Evolutionary conservation across 202 grass and related monocot species (phyloP).

Genomic region (Setaria italica): DNA sequence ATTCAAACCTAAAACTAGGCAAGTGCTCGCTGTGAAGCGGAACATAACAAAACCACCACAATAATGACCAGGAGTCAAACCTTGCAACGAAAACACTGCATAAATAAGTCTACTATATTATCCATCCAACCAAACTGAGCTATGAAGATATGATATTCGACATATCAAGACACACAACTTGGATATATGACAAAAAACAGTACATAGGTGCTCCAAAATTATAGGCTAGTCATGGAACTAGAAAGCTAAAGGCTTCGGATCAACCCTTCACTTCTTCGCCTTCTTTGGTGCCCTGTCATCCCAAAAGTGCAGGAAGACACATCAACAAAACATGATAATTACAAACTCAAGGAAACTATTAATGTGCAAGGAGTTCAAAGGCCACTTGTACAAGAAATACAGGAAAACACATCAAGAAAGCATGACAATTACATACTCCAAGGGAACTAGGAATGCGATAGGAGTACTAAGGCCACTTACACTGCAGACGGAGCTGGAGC

Average conservation of each 20-base stretch:
- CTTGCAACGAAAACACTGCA: conserved; percentile 14
- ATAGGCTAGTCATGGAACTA: conserved; percentile 34
- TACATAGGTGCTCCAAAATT: conserved; percentile 57
- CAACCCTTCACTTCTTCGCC: conserved; percentile 52
- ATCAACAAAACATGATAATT: neutral
- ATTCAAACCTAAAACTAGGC: too few species aligned
- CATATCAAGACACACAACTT: conserved; percentile 22
- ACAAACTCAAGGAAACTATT: neutral
- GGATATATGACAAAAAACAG: conserved; percentile 35
- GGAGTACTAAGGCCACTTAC: conserved; percentile 33
- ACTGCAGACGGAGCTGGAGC: conserved; percentile 39
- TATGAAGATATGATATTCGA: conserved; percentile 1
- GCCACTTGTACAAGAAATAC: neutral
- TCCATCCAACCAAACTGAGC: conserved; percentile 11
- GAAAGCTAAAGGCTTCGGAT: conserved; percentile 32
- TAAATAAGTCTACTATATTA: conserved; percentile 35
- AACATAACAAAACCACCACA: too few species aligned
- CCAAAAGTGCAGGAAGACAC: neutral
- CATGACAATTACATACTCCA: too few species aligned
- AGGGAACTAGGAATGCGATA: too few species aligned
- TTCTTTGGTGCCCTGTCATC: conserved; percentile 54
- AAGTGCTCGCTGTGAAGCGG: too few species aligned
- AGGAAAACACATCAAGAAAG: neutral
- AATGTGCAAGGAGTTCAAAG: neutral
- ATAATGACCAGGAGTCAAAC: too few species aligned